A percentile compares a stretch with the other conserved stretches of the same genome.
Evolutionary conservation across 768 basidiomycete genomes (phyloP).

Genomic region (Pleurotus sapidus): DNA sequence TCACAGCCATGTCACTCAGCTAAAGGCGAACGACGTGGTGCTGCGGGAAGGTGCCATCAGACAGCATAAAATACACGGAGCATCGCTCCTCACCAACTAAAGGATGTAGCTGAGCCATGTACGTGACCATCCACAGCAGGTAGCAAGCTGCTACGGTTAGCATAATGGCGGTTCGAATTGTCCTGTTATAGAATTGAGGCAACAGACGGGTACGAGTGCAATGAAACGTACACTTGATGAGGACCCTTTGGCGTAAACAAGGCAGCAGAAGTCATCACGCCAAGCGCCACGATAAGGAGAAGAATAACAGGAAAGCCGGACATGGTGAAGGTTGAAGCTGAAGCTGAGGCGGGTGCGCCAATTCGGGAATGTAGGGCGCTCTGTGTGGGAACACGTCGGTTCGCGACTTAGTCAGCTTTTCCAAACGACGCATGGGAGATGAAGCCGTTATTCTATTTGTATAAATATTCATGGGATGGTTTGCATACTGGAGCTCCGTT

Average conservation of each 20-base stretch:
- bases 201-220: not conserved
- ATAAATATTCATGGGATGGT: too few relatives aligned
- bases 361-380: too few relatives aligned
- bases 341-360: too few relatives aligned
- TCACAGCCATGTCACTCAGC: not conserved
- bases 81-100: constrained; percentile 62
- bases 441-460: too few relatives aligned
- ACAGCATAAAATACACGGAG: not conserved
- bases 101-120: constrained; percentile 91
- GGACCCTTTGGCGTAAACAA: constrained; percentile 82
- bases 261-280: constrained; percentile 61
- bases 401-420: too few relatives aligned
- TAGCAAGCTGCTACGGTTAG: constrained; percentile 83
- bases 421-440: too few relatives aligned
- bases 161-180: constrained; percentile 77
- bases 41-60: not conserved
- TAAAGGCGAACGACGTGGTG: constrained; percentile 5
- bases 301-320: constrained; percentile 69
- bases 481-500: too few relatives aligned
- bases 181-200: constrained; percentile 38
- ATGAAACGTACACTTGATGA: constrained; percentile 68
- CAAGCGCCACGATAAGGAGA: constrained; percentile 61
- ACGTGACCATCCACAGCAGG: constrained; percentile 98
- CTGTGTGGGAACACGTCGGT: too few relatives aligned
- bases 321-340: not conserved